Evolutionary conservation across 1,284 basidiomycete species (phyloP).

Genomic region (Ganoderma leucocontextum): DNA sequence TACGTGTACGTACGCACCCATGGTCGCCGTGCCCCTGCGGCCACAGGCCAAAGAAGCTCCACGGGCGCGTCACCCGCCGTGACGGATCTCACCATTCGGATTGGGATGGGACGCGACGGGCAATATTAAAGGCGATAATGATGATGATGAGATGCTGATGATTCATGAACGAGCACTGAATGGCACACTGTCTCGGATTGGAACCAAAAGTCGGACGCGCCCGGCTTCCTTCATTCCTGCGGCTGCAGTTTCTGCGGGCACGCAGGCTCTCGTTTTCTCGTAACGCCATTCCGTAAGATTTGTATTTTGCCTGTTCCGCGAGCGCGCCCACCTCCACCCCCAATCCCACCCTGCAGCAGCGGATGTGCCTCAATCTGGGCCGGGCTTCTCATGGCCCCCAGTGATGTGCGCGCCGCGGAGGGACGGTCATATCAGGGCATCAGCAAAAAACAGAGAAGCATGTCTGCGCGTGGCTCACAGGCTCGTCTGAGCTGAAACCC

Average conservation of each 20-base stretch:
- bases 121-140: background rate
- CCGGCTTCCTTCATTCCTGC: background rate
- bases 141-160: background rate
- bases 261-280: slow-evolving; percentile 1
- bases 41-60: background rate
- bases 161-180: background rate
- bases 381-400: background rate
- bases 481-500: slow-evolving; percentile 18
- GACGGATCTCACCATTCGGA: background rate
- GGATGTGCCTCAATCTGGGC: background rate
- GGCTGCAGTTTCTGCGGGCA: background rate
- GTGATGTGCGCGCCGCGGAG: background rate
- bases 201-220: background rate
- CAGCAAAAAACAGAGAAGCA: slow-evolving; percentile 3
- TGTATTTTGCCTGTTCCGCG: slow-evolving; percentile 2
- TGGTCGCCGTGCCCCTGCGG: background rate
- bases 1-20: background rate
- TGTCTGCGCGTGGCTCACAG: background rate
- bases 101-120: background rate
- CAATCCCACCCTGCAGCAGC: background rate
- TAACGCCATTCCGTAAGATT: slow-evolving; percentile 11
- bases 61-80: background rate
- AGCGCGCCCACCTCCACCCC: background rate
- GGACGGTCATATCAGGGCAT: background rate
- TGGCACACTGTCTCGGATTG: background rate